These are phyloP conservation scores for Elsinoe fawcettii DNA, from an alignment of 2,329 filamentous ascomycete genomes.

Conservation along the genomic window DNA sequence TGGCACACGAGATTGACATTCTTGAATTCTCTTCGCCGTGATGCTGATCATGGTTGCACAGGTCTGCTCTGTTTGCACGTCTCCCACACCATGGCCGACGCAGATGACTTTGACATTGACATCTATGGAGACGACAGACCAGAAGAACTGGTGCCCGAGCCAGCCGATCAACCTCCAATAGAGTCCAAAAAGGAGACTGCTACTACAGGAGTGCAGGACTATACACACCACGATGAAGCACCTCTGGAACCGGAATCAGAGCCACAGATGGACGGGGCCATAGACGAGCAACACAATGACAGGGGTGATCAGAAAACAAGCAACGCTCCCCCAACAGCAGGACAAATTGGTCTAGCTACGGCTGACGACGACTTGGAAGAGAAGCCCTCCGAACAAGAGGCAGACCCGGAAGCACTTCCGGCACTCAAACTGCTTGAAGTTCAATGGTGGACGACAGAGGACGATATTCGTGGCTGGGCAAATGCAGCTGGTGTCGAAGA, in stretches of 20 bases:
- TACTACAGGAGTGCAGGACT: constrained; percentile 25
- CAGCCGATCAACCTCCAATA: constrained; percentile 13
- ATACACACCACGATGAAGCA: constrained; percentile 22
- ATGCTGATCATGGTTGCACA: constrained; percentile 1
- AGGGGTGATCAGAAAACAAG: constrained; percentile 20
- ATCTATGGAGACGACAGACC: constrained; percentile 55
- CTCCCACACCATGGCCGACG: constrained; percentile 39
- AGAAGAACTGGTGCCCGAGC: constrained; percentile 18
- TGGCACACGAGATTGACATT: background rate
- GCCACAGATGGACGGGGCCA: constrained; percentile 5
- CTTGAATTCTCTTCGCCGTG: background rate
- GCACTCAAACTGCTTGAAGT: constrained; percentile 83
- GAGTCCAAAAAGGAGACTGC: constrained; percentile 19
- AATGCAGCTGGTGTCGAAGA: constrained; percentile 71
- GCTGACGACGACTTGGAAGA: constrained; percentile 37
- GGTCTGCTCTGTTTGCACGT: background rate
- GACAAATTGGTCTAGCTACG: constrained; percentile 1
- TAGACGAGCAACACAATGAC: background rate
- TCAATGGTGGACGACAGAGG: constrained; percentile 95
- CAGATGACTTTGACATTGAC: constrained; percentile 64
- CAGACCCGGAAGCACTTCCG: constrained; percentile 54
- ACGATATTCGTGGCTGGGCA: constrained; percentile 84
- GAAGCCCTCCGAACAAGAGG: constrained; percentile 37
- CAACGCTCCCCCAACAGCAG: constrained; percentile 21
- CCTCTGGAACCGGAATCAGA: constrained; percentile 21